Percentiles rank a stretch among this genome's conserved stretches.
Evolutionary conservation across 2,329 filamentous ascomycete genomes (phyloP).

Genomic region (Talaromyces pinophilus): DNA sequence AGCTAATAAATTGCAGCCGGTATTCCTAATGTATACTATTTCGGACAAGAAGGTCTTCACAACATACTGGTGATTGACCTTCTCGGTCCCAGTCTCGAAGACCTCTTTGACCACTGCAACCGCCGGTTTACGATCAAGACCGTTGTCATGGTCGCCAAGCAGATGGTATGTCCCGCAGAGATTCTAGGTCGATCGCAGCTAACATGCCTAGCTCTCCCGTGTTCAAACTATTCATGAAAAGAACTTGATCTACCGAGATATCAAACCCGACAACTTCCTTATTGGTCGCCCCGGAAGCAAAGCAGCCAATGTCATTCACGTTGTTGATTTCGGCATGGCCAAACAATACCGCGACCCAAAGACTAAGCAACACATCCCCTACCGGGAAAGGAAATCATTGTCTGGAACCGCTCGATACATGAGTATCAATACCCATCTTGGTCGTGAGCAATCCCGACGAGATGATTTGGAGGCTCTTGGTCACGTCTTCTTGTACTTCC

Average conservation of each 20-base stretch:
- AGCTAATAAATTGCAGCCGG: slow-evolving; percentile 66
- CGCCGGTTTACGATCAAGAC: slow-evolving; percentile 95
- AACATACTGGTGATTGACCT: slow-evolving; percentile 99
- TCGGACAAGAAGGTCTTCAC: slow-evolving; percentile 96
- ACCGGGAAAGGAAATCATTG: slow-evolving; percentile 92
- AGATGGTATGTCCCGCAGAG: slow-evolving; percentile 68
- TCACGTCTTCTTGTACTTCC: slow-evolving; percentile 71
- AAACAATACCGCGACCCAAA: slow-evolving; percentile 99
- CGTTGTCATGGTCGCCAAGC: slow-evolving; percentile 98
- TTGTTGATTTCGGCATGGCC: slow-evolving; percentile 99
- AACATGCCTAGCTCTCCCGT: slow-evolving; percentile 68
- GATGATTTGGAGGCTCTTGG: slow-evolving; percentile 89
- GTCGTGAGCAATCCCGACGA: slow-evolving; percentile 90
- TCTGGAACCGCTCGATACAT: slow-evolving; percentile 97
- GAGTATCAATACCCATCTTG: slow-evolving; percentile 99
- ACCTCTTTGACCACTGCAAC: slow-evolving; percentile 96
- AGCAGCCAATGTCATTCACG: slow-evolving; percentile 95
- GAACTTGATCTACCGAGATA: slow-evolving; percentile 98
- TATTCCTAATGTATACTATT: slow-evolving; percentile 99
- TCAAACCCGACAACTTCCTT: slow-evolving; percentile 99
- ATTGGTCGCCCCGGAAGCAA: slow-evolving; percentile 91
- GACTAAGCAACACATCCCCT: slow-evolving; percentile 98
- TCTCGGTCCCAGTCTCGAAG: slow-evolving; percentile 89
- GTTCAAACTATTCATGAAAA: slow-evolving; percentile 97
- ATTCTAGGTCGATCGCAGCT: slow-evolving; percentile 8